Conservation (phyloP, 345 rosid genomes). For the Aegle marmelos region DNA sequence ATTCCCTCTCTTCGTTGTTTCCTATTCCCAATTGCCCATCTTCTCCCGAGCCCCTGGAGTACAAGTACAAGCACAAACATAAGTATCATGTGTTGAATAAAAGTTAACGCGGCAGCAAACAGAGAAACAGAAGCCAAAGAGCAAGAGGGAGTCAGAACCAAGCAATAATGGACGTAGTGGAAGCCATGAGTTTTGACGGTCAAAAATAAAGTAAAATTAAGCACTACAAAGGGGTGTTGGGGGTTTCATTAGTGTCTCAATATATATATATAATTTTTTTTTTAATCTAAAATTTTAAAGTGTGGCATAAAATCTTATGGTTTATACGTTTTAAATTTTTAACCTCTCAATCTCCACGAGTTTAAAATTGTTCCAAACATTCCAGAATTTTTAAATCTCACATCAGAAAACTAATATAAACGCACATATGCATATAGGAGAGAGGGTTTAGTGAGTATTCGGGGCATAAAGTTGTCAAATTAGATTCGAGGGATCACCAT, state of each 20-base stretch:
- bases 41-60: constrained; percentile 90
- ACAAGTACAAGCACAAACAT: background rate
- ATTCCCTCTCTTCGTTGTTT: constrained; percentile 68
- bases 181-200: constrained; percentile 26
- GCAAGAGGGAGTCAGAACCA: constrained; percentile 34
- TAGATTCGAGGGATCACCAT: too few species aligned
- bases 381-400: too few species aligned
- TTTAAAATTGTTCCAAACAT: too few species aligned
- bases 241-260: background rate
- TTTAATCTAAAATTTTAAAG: too few species aligned
- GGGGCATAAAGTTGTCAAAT: too few species aligned
- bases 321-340: too few species aligned
- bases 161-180: constrained; percentile 43
- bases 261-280: too few species aligned
- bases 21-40: constrained; percentile 97
- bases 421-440: too few species aligned
- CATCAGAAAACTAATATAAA: too few species aligned
- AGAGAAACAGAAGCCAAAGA: background rate
- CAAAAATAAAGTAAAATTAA: background rate
- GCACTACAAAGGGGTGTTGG: background rate
- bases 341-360: too few species aligned
- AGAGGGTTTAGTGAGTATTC: too few species aligned
- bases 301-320: too few species aligned
- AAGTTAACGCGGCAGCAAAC: background rate
- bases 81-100: background rate